Evolutionary conservation across 345 rosid species (phyloP).

Genomic region (Abelmoschus esculentus): DNA sequence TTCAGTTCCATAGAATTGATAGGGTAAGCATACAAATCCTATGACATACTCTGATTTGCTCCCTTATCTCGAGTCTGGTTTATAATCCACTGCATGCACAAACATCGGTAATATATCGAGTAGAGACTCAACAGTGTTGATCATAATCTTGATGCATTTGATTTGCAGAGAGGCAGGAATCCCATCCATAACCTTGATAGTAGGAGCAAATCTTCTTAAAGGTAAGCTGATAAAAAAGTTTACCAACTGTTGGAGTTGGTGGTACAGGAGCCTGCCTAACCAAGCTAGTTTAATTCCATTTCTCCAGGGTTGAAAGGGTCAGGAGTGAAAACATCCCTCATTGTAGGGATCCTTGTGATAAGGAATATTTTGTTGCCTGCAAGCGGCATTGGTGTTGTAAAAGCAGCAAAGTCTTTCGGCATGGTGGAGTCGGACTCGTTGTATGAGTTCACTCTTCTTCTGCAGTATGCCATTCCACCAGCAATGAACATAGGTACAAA

Average conservation of each 20-base stretch:
- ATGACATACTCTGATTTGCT: background rate
- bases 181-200: slow-evolving; percentile 2
- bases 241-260: background rate
- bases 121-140: background rate
- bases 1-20: slow-evolving; percentile 41
- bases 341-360: background rate
- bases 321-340: background rate
- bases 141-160: background rate
- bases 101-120: too few species aligned
- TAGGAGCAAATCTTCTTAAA: slow-evolving; percentile 10
- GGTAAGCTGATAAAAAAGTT: background rate
- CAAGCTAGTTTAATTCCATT: background rate
- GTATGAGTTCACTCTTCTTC: slow-evolving; percentile 34
- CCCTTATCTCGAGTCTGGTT: background rate
- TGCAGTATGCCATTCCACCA: slow-evolving; percentile 48
- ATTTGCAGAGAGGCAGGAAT: slow-evolving; percentile 5
- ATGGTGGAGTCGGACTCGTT: background rate
- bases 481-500: slow-evolving; percentile 38
- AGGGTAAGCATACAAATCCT: slow-evolving; percentile 32
- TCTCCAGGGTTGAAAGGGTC: slow-evolving; percentile 4
- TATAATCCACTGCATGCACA: too few species aligned
- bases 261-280: background rate
- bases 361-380: slow-evolving; percentile 2
- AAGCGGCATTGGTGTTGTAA: slow-evolving; percentile 11
- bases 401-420: background rate